Base-by-base conservation (phyloP, 176 grass and related monocot genomes). In the Zea luxurians region DNA sequence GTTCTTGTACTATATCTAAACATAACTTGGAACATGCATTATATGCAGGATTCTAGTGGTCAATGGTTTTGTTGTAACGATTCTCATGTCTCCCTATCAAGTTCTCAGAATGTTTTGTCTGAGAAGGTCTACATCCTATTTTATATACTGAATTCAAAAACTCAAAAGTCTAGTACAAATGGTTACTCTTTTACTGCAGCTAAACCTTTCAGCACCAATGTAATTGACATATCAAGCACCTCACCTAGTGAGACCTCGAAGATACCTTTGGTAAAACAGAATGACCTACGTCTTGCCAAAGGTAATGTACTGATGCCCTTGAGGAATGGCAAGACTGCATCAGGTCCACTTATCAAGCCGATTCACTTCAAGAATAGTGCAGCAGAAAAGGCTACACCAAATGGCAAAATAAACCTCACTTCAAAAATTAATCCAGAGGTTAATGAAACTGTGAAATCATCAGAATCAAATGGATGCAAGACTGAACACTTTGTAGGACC, bases 121-220 rank as follows among this genome's bases (percentile, higher is more conserved):
- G 88, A 99, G 86, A 99, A 95, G 85, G 96, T 95, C 66, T 99
- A 99, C 81, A 92, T 99, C 82, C 88, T 99, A 80, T 99, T 99
- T 82, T 99, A 95, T 87, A 81, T 99, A 67, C 88, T 92, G 74
- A 91, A 75, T 82, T 83, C 75, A 15, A 87, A 90, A 83, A 77
- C 37, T 80, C 86, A 85, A 85, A 95, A 87, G 81, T 54, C 72
- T 90, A 72, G 82, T 78, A 89, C 91, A 81, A 86, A 87, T 74
- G 83, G 82, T 78, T 91, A 83, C 61, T 88, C 83, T 83, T 90
- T 52, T 83, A 66, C 84, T 84, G 75, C 86, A 83, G 68, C 61
- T 66, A 95, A 96, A 92, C 61, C 75, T 90, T 86, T 77, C 59
- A 78, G 80, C 83, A 55, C 75, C 80, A 98, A 90, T 89, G 91